Conservation (phyloP, 768 basidiomycete genomes). For the Mycena pura region DNA sequence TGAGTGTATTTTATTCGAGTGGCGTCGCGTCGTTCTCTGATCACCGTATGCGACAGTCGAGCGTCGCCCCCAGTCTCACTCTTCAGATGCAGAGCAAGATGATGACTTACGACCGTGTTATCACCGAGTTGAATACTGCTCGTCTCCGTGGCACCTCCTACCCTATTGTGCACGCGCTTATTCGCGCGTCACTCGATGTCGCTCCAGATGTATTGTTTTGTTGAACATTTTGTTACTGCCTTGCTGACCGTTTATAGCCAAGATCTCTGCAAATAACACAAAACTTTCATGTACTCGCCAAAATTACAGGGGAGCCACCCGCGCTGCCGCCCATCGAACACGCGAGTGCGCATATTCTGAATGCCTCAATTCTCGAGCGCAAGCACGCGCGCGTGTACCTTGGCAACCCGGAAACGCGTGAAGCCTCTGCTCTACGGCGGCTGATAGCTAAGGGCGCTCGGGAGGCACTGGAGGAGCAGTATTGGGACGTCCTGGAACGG, state of each 20-base stretch:
- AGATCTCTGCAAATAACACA: constrained; percentile 67
- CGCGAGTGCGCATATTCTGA: constrained; percentile 82
- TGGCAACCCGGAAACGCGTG: constrained; percentile 67
- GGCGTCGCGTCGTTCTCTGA: no score
- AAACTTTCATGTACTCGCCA: constrained; percentile 75
- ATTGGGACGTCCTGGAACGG: constrained; percentile 82
- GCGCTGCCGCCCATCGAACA: constrained; percentile 79
- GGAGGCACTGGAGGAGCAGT: constrained; percentile 88
- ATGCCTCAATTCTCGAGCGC: constrained; percentile 79
- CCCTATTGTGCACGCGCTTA: constrained; percentile 76
- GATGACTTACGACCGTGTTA: constrained; percentile 92
- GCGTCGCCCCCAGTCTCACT: constrained; percentile 59
- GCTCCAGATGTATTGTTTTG: constrained; percentile 56
- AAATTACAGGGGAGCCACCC: constrained; percentile 80
- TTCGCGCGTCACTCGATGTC: constrained; percentile 68
- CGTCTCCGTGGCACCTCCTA: constrained; percentile 75
- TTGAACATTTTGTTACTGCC: background rate
- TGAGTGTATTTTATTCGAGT: constrained; percentile 38
- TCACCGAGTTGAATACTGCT: constrained; percentile 78
- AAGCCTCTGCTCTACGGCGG: constrained; percentile 66
- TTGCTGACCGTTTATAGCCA: constrained; percentile 40
- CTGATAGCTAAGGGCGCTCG: constrained; percentile 82
- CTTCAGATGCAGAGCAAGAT: constrained; percentile 91
- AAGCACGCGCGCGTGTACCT: constrained; percentile 85
- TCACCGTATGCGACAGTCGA: constrained; percentile 32